A percentile compares a stretch with the other conserved stretches of the same genome.
These are phyloP conservation scores for Fusarium mundagurra DNA, from an alignment of 2,329 filamentous ascomycete species.

Conservation along the genomic window DNA sequence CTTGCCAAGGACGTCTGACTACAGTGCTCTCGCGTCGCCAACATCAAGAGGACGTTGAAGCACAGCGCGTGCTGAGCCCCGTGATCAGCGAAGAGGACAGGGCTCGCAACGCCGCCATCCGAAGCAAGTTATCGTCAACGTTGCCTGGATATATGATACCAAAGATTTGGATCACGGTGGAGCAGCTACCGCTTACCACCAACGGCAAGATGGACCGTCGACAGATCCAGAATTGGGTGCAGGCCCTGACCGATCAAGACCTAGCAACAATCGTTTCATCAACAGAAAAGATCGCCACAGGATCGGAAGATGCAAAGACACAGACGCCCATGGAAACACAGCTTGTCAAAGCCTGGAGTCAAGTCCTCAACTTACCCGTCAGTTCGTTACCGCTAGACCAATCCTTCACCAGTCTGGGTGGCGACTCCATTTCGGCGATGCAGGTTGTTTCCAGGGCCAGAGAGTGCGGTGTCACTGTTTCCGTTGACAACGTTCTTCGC, in stretches of 20 bases:
- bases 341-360: background rate
- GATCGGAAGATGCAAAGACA: background rate
- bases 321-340: background rate
- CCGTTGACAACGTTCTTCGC: background rate
- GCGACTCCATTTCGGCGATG: background rate
- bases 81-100: background rate
- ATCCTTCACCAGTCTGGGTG: background rate
- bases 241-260: background rate
- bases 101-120: background rate
- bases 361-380: background rate
- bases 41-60: background rate
- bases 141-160: background rate
- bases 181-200: background rate
- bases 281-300: background rate
- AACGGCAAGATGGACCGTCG: background rate
- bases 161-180: background rate
- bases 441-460: background rate
- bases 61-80: background rate
- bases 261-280: background rate
- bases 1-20: background rate
- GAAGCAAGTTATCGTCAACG: background rate
- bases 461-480: background rate
- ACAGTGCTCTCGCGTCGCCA: background rate
- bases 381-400: background rate
- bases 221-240: background rate